phyloP scores from a whole-genome alignment of 2,329 filamentous ascomycete genomes.

The Pseudonectria foliicola region DNA sequence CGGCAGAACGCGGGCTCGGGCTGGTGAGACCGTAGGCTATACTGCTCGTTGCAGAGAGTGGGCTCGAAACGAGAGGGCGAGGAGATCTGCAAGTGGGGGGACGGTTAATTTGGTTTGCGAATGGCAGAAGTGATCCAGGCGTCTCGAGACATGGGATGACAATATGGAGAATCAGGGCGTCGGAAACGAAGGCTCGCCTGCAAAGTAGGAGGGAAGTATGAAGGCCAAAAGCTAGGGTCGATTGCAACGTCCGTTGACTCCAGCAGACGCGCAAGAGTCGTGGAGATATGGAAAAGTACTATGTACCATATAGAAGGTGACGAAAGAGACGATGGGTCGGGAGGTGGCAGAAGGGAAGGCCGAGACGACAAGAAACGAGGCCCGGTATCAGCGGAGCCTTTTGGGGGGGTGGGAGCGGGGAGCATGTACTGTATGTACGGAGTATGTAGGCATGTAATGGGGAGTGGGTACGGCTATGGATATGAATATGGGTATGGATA shows the following conservation, averaged over 20 bases:
- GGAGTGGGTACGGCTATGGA: too few species aligned
- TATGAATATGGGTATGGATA: too few species aligned
- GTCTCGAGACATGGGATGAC: conserved; percentile 16
- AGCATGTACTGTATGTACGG: conserved; percentile 1
- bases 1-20: conserved; percentile 28
- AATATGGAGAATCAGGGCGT: conserved; percentile 13
- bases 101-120: conserved; percentile 12
- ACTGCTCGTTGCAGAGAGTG: conserved; percentile 38
- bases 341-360: conserved; percentile 16
- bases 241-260: conserved; percentile 9
- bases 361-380: conserved; percentile 7
- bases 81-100: conserved; percentile 34
- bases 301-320: conserved; percentile 13
- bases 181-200: conserved; percentile 17
- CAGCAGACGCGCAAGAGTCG: conserved; percentile 1
- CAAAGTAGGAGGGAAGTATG: too few species aligned
- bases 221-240: background rate
- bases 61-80: conserved; percentile 42
- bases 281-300: conserved; percentile 2
- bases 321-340: conserved; percentile 13
- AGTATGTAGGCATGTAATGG: too few species aligned
- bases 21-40: conserved; percentile 36
- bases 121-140: conserved; percentile 16
- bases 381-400: conserved; percentile 14
- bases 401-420: conserved; percentile 9